A percentile compares a stretch with the other conserved stretches of the same genome.
Conservation (phyloP, 352 stramenopile species). For the Globisporangium megalacanthum region DNA sequence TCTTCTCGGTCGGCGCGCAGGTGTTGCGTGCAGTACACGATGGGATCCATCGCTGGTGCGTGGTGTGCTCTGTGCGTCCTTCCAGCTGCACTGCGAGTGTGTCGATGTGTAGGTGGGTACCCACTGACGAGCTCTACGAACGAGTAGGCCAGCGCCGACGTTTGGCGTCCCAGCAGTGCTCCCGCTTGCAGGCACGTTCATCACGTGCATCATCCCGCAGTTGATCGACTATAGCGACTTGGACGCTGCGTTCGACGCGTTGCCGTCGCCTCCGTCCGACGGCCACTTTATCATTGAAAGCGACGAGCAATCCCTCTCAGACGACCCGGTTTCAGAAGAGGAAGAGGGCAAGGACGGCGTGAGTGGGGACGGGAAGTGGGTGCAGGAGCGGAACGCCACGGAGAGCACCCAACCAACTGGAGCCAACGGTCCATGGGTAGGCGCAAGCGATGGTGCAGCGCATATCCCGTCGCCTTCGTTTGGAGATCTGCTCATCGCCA, state of each 20-base stretch:
- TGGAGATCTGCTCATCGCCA: conserved; percentile 63
- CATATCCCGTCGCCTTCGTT: conserved; percentile 55
- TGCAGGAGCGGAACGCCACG: conserved; percentile 13
- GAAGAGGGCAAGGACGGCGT: conserved; percentile 14
- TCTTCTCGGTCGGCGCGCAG: conserved; percentile 65
- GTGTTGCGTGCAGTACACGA: conserved; percentile 69
- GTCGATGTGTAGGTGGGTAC: not conserved
- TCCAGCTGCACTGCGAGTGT: not conserved
- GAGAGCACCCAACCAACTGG: not conserved
- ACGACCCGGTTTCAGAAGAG: conserved; percentile 20
- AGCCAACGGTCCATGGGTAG: not conserved
- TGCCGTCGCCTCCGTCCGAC: conserved; percentile 26
- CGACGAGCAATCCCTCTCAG: conserved; percentile 18
- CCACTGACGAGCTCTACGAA: not conserved
- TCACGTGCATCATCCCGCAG: conserved; percentile 68
- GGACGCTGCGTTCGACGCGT: conserved; percentile 27
- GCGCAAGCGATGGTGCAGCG: not conserved
- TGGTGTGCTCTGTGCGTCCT: not conserved
- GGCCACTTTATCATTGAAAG: conserved; percentile 36
- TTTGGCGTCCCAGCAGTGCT: conserved; percentile 43
- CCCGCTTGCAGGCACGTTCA: conserved; percentile 68
- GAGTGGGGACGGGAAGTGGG: conserved; percentile 25
- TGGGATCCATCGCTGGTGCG: conserved; percentile 65
- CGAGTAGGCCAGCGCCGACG: conserved; percentile 42
- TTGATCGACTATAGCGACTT: conserved; percentile 50